Evolutionary conservation across 2,329 filamentous ascomycete genomes (phyloP), one percentile per base, ranked within the genome.

Genomic region (Penicillium sp.): DNA sequence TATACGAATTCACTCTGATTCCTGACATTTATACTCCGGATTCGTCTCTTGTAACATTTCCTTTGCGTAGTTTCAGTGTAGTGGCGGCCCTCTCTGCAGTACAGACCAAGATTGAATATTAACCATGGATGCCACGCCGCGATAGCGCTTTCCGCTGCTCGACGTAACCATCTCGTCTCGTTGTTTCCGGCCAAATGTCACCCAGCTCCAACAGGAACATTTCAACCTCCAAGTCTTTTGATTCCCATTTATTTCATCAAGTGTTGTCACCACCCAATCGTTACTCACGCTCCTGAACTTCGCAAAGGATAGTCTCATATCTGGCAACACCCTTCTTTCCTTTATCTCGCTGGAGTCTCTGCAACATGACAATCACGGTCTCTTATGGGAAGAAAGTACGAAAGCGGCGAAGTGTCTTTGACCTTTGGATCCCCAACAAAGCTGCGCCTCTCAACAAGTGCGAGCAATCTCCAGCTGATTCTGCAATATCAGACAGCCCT

Each of bases 331-430:
- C 11, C 25, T 1, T 6, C 14, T 27, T n/a, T n/a, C n/a, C n/a
- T n/a, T n/a, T n/a, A n/a, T n/a, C n/a, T n/a, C n/a, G n/a, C n/a
- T n/a, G n/a, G n/a, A n/a, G n/a, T n/a, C n/a, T n/a, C n/a, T n/a
- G n/a, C n/a, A n/a, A n/a, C 17, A 21, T 10, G 41, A 45, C 42
- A 3, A 62, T 59, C 54, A 54, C 48, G 32, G 36, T 45, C 32
- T 38, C 40, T 40, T 40, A 35, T 40, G 18, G 34, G 32, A 50
- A 30, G 28, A 58, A 50, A 26, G 39, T 46, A n/a, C 49, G 36
- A 35, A 41, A 40, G 4, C 54, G 56, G 34, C 53, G 48, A 41
- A 56, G 50, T 28, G 46, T 53, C 33, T 59, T 62, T 40, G 50
- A 46, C 26, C 48, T 53, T 37, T 51, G 49, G 43, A 39, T 41